phyloP scores from a whole-genome alignment of 352 stramenopile genomes.

The Pythium rishiriense region DNA sequence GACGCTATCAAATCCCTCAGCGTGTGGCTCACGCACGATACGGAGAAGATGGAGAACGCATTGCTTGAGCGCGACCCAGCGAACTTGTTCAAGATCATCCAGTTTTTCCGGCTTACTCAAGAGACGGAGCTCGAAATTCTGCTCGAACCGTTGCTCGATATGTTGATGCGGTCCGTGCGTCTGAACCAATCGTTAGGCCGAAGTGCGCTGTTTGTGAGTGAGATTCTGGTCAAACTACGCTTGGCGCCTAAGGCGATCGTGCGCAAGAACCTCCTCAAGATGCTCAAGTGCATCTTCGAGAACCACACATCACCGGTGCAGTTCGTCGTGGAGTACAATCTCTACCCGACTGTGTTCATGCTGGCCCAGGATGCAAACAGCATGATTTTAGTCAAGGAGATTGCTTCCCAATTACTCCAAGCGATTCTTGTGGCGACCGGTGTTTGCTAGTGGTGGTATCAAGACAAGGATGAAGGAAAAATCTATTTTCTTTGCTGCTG shows the following conservation, averaged over 20 bases:
- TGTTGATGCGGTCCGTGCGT: slow-evolving; percentile 68
- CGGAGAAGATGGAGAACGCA: slow-evolving; percentile 82
- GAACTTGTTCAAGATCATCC: slow-evolving; percentile 71
- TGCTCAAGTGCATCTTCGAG: slow-evolving; percentile 91
- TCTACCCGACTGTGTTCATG: slow-evolving; percentile 75
- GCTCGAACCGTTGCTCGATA: slow-evolving; percentile 78
- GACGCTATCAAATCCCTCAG: slow-evolving; percentile 89
- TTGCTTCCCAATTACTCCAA: slow-evolving; percentile 84
- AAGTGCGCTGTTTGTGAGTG: slow-evolving; percentile 82
- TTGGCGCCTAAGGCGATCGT: slow-evolving; percentile 88
- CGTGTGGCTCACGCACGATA: slow-evolving; percentile 83
- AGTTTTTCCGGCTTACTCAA: slow-evolving; percentile 65
- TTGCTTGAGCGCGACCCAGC: slow-evolving; percentile 45
- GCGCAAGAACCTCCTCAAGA: slow-evolving; percentile 91
- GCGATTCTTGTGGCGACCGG: slow-evolving; percentile 73
- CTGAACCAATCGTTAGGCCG: slow-evolving; percentile 86
- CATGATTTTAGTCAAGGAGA: slow-evolving; percentile 90
- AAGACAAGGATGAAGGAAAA: not conserved
- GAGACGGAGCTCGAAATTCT: slow-evolving; percentile 82
- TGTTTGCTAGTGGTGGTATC: slow-evolving; percentile 38
- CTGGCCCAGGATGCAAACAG: slow-evolving; percentile 87
- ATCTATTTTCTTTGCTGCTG: slow-evolving; percentile 35
- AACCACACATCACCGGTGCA: slow-evolving; percentile 81
- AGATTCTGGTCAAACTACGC: slow-evolving; percentile 79
- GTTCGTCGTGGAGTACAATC: slow-evolving; percentile 89